Conservation (phyloP, 257 asterid species). For the Lycium ferocissimum region DNA sequence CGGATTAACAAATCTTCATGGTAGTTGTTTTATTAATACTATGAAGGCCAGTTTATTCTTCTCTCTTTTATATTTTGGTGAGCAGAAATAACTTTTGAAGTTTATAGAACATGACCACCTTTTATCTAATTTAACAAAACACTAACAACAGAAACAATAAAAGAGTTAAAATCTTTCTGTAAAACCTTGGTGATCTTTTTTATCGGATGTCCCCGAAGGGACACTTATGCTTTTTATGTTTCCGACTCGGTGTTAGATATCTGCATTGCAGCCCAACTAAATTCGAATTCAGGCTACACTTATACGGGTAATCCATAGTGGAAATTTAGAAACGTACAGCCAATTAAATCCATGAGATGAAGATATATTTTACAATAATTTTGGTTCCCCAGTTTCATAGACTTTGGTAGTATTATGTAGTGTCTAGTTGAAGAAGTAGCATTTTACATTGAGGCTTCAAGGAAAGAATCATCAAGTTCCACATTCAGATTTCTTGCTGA, state of each 20-base stretch:
- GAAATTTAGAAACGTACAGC: background rate
- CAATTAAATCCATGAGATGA: background rate
- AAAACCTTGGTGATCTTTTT: background rate
- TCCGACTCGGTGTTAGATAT: no score
- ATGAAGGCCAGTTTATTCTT: background rate
- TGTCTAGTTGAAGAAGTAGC: background rate
- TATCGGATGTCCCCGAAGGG: no score
- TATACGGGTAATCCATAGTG: background rate
- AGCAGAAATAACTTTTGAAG: background rate
- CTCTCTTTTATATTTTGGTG: no score
- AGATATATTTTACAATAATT: background rate
- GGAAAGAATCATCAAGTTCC: background rate
- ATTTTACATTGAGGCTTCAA: background rate
- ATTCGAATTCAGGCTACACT: background rate
- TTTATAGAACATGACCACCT: background rate
- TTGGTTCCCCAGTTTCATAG: background rate
- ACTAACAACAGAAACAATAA: background rate
- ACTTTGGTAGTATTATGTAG: background rate
- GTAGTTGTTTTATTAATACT: no score
- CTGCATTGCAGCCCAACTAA: no score
- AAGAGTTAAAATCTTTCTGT: background rate
- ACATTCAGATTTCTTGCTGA: conserved; percentile 61
- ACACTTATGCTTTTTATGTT: no score
- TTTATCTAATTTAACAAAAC: background rate
- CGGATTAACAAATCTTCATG: no score